Conservation (phyloP, 2,329 filamentous ascomycete species). For the Fusarium brachygibbosum region DNA sequence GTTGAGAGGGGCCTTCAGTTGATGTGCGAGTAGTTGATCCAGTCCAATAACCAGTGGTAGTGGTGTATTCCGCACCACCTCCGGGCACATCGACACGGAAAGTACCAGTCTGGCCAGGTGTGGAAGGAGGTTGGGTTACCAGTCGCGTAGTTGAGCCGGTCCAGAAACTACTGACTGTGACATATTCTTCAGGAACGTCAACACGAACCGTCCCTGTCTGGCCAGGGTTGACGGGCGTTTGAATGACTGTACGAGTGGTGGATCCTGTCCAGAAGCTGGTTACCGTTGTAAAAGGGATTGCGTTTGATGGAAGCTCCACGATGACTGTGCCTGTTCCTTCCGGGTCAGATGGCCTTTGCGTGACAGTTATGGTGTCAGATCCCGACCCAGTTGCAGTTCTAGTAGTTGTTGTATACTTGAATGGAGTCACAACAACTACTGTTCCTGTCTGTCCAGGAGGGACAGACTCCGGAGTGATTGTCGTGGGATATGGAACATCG, state of each 20-base stretch:
- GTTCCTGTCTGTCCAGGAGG: neutral
- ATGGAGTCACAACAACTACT: neutral
- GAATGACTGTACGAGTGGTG: neutral
- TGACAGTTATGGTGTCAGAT: neutral
- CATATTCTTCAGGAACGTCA: neutral
- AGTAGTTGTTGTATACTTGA: neutral
- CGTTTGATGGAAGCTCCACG: neutral
- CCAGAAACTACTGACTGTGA: neutral
- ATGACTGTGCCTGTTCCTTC: neutral
- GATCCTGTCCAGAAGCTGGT: neutral
- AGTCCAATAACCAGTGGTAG: neutral
- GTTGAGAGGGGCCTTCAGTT: neutral
- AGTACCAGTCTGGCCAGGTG: neutral
- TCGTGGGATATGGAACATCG: neutral
- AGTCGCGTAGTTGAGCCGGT: neutral
- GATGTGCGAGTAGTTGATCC: neutral
- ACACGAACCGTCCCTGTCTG: neutral
- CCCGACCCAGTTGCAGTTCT: neutral
- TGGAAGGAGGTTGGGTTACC: neutral
- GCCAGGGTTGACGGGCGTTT: neutral
- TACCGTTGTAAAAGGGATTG: neutral
- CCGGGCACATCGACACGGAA: neutral
- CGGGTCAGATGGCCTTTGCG: neutral
- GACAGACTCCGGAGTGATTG: neutral
- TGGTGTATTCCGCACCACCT: neutral